A percentile compares a stretch with the other conserved stretches of the same genome.
phyloP scores from a whole-genome alignment of 257 asterid genomes.

The Cruciata laevipes region DNA sequence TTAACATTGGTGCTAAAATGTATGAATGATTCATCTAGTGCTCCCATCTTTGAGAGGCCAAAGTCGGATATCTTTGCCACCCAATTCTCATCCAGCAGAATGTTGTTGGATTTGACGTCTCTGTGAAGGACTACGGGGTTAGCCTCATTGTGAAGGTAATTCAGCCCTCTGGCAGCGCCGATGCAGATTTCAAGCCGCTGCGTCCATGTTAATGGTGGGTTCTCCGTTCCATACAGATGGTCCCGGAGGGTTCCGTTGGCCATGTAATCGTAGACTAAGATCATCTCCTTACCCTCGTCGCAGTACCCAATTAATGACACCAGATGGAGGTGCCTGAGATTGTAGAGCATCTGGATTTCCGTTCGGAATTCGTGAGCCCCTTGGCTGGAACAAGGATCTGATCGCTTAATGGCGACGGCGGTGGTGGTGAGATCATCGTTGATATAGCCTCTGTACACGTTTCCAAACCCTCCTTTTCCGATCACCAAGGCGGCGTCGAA shows the following conservation, averaged over 20 bases:
- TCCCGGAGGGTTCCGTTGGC: slow-evolving; percentile 42
- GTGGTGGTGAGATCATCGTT: slow-evolving; percentile 21
- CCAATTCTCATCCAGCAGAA: slow-evolving; percentile 58
- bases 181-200: slow-evolving; percentile 44
- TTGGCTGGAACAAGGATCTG: slow-evolving; percentile 39
- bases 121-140: slow-evolving; percentile 52
- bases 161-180: slow-evolving; percentile 64
- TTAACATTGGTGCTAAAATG: slow-evolving; percentile 45
- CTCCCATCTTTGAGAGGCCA: slow-evolving; percentile 68
- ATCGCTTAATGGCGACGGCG: slow-evolving; percentile 41
- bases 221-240: slow-evolving; percentile 35
- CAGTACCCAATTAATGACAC: slow-evolving; percentile 68
- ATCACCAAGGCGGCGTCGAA: slow-evolving; percentile 32
- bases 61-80: slow-evolving; percentile 68
- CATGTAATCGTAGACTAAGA: slow-evolving; percentile 58
- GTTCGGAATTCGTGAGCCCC: slow-evolving; percentile 56
- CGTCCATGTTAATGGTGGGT: slow-evolving; percentile 50
- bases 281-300: slow-evolving; percentile 41
- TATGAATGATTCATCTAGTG: slow-evolving; percentile 29
- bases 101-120: slow-evolving; percentile 69
- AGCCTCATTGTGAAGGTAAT: slow-evolving; percentile 50
- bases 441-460: slow-evolving; percentile 45
- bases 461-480: slow-evolving; percentile 58
- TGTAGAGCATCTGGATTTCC: slow-evolving; percentile 53
- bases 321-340: slow-evolving; percentile 49